These are phyloP conservation scores for Sparassis latifolia DNA, from an alignment of 1,284 basidiomycete genomes.

Conservation along the genomic window DNA sequence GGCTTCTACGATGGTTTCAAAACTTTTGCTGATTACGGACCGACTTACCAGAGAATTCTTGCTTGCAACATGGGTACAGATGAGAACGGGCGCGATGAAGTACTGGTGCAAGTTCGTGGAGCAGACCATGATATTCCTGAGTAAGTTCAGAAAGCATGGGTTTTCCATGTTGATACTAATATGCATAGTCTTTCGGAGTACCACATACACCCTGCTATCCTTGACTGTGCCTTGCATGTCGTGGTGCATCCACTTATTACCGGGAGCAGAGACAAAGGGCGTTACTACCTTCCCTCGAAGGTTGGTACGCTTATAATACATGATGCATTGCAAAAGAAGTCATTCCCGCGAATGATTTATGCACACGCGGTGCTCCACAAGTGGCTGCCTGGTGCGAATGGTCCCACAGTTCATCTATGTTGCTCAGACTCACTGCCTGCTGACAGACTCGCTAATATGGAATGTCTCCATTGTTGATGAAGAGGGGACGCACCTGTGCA, in stretches of 20 bases:
- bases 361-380: constrained; percentile 10
- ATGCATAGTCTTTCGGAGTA: neutral
- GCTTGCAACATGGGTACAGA: constrained; percentile 2
- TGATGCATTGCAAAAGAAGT: constrained; percentile 7
- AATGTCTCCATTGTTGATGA: constrained; percentile 13
- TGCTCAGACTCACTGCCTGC: constrained; percentile 3
- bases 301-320: constrained; percentile 14
- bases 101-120: constrained; percentile 8
- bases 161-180: neutral
- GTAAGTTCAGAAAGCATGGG: neutral
- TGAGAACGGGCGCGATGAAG: constrained; percentile 5
- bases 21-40: constrained; percentile 9
- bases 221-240: constrained; percentile 30
- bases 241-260: constrained; percentile 23
- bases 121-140: constrained; percentile 2
- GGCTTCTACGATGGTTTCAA: constrained; percentile 10
- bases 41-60: constrained; percentile 7
- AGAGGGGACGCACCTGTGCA: constrained; percentile 10
- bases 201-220: constrained; percentile 33
- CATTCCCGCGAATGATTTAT: constrained; percentile 13
- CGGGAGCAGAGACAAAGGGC: constrained; percentile 16
- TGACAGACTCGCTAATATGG: constrained; percentile 6
- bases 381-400: constrained; percentile 22
- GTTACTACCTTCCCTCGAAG: constrained; percentile 27
- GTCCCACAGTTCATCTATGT: too few species aligned